A percentile compares a stretch with the other conserved stretches of the same genome.
These are phyloP conservation scores for Podospora pseudopauciseta DNA, from an alignment of 495 filamentous ascomycete genomes.

Conservation along the genomic window DNA sequence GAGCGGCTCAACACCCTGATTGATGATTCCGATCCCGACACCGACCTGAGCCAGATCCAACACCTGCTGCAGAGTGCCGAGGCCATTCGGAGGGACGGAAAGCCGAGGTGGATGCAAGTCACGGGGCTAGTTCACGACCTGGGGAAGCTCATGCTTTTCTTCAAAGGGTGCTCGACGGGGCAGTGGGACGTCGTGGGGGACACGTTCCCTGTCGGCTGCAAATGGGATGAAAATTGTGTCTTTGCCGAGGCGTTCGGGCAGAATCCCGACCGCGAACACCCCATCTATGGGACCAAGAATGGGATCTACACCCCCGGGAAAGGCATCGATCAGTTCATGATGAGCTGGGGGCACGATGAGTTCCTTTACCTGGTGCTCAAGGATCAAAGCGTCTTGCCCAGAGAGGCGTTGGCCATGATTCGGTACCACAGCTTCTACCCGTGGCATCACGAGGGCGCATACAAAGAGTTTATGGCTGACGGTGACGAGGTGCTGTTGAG, in stretches of 20 bases:
- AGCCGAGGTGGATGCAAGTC: conserved; percentile 90
- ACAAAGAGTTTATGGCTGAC: conserved; percentile 74
- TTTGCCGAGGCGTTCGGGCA: conserved; percentile 68
- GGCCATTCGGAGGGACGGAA: conserved; percentile 81
- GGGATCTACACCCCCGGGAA: conserved; percentile 77
- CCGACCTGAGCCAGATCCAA: conserved; percentile 76
- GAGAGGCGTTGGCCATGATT: conserved; percentile 84
- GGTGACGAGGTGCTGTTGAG: conserved; percentile 73
- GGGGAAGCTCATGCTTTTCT: conserved; percentile 76
- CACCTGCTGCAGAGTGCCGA: conserved; percentile 84
- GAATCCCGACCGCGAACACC: conserved; percentile 65
- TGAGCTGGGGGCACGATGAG: conserved; percentile 91
- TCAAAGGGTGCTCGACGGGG: conserved; percentile 75
- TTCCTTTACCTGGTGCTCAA: conserved; percentile 82
- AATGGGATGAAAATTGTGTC: conserved; percentile 72
- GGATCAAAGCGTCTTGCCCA: conserved; percentile 70
- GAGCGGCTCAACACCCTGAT: conserved; percentile 85
- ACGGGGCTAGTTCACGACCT: conserved; percentile 87
- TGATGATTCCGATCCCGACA: conserved; percentile 87
- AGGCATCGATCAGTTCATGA: conserved; percentile 78
- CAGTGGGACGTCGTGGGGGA: conserved; percentile 95
- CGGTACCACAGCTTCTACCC: conserved; percentile 88
- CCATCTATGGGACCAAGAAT: conserved; percentile 64
- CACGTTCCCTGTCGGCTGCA: conserved; percentile 87
- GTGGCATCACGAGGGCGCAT: conserved; percentile 79